Conservation (phyloP, 2,329 filamentous ascomycete genomes). For the Parascedosporium putredinis region DNA sequence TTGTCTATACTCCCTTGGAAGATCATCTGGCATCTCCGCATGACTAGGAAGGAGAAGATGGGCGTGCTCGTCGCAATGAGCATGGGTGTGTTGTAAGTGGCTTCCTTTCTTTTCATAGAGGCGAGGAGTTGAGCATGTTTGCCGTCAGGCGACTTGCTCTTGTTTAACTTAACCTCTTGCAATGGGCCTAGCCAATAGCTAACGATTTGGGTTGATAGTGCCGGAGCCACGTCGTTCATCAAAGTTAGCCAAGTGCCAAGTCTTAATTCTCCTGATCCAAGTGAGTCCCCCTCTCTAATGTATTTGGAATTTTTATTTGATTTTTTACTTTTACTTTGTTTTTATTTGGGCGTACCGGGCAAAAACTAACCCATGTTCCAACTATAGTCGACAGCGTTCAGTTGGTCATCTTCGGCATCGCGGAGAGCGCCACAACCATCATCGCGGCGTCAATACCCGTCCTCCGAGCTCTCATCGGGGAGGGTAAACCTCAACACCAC, state of each 20-base stretch:
- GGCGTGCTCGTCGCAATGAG: slow-evolving; percentile 30
- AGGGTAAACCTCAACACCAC: slow-evolving; percentile 3
- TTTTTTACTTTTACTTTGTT: too few species aligned
- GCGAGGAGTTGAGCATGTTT: background rate
- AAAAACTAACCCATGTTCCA: background rate
- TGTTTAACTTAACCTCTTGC: too few species aligned
- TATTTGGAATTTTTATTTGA: too few species aligned
- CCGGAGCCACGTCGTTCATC: slow-evolving; percentile 12
- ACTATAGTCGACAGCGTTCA: slow-evolving; percentile 8
- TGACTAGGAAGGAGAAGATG: slow-evolving; percentile 27
- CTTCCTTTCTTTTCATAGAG: background rate
- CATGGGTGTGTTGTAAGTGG: slow-evolving; percentile 28
- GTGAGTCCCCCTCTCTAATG: slow-evolving; percentile 4
- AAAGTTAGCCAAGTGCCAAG: slow-evolving; percentile 11
- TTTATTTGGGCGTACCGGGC: too few species aligned
- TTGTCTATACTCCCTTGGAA: slow-evolving; percentile 28
- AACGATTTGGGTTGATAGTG: slow-evolving; percentile 10
- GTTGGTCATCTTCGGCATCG: slow-evolving; percentile 11
- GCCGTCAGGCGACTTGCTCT: too few species aligned
- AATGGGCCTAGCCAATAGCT: too few species aligned
- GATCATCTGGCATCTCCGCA: slow-evolving; percentile 27
- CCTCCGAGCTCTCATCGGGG: slow-evolving; percentile 7
- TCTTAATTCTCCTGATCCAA: slow-evolving; percentile 5
- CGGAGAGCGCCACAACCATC: slow-evolving; percentile 12
- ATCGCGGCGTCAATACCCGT: slow-evolving; percentile 11